Base-by-base conservation (phyloP, 768 basidiomycete species). In the Lentinula guzmanii region DNA sequence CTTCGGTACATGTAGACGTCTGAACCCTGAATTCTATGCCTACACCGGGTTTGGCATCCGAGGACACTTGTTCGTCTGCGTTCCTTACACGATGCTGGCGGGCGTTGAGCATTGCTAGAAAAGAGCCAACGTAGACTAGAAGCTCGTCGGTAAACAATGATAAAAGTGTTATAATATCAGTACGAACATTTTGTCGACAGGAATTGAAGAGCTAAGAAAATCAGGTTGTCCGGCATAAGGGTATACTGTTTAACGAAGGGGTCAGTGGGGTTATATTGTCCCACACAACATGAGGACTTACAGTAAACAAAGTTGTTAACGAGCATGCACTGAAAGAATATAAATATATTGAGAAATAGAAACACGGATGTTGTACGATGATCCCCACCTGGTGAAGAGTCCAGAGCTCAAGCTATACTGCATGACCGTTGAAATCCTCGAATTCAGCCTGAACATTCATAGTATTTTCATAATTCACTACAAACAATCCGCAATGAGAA, bases 111-210 rank as follows among this genome's bases (percentile, higher is more conserved):
- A 71, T 71, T 16, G 69, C 69, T 35, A 67, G 59, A 64, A 70
- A 83, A 0, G 80, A 82, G n/a, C 75, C 76, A 37, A 78, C 73
- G 58, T 82, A 82, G 7, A 83, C 81, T 82, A 61, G 1, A 51
- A 3, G 18, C 1, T 53, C 15, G 24, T 57, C 41, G 21, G 48
- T 15, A n/a, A 34, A 35, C 54, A 13, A 58, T 46, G 21, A 63
- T 11, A 2, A 61, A 35, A 39, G 2, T 42, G 13, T 18, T 16
- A 35, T 42, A 6, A 43, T 6, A 42, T 34, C 21, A 21, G 15
- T 21, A 68, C 76, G 33, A 70, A 80, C 80, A 69, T 65, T 79
- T 77, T 10, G 79, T 81, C 8, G 79, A 68, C 6, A 81, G 64
- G 60, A 78, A 79, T 58, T 77, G 72, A 9, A 82, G 64, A 1